Evolutionary conservation across 805 yeast species (phyloP), one percentile per base, ranked within the genome.

Genomic region (Schizosaccharomyces japonicus): DNA sequence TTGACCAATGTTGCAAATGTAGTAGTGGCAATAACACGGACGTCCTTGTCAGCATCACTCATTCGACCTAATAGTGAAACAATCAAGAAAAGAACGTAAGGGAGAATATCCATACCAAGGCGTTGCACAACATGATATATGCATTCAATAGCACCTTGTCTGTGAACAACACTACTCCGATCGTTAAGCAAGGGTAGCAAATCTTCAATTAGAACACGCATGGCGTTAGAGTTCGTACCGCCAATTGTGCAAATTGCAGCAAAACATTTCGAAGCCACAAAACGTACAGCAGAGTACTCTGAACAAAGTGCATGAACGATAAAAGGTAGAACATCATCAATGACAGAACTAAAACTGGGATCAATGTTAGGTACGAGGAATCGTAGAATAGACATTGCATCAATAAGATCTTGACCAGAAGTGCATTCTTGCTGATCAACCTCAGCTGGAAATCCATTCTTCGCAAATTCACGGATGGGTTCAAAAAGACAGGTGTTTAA

Each of bases 51-150:
- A 1, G 94, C 69, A 61, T 90, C 99, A 68, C 95, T 85, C 98
- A 90, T 90, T 57, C 98, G 72, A 42, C 98, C 99, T 54, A 90
- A 66, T 3, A 90, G 83, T 8, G 99, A 98, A 26, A 92, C 96
- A 60, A 90, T 83, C 55, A 90, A 70, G 60, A 90, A 90, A 32
- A 90, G 93, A 45, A 90, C 85, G 60, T 87, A 90, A 0, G 99
- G 99, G 51, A 90, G 65, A 49, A 92, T 83, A 51, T 73, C 80
- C 5, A 81, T 67, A 1, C 92, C 95, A 95, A 90, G 83, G 3
- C 79, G 71, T 34, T 69, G 67, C 1, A 94, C 75, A 44, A 90
- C 66, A 57, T 90, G 95, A 58, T 82, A 85, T 5, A 87, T 70
- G 23, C 90, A 73, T 62, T 90, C 99, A 49, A 83, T 79, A 5